These are phyloP conservation scores for Sisymbrium irio DNA, from an alignment of 345 rosid genomes.

Conservation along the genomic window DNA sequence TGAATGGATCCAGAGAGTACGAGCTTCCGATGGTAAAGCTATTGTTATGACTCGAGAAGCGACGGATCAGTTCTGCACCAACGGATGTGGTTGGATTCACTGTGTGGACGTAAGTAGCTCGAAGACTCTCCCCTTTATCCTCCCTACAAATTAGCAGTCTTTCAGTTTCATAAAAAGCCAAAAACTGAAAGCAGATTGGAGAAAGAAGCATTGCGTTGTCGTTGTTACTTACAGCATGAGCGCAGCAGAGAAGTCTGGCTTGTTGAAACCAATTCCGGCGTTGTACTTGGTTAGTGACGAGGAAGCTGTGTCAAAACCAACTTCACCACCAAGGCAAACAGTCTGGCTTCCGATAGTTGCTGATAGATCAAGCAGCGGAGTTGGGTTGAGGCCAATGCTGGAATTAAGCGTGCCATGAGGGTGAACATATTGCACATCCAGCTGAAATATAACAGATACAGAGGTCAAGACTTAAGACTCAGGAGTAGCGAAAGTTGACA, in stretches of 20 bases:
- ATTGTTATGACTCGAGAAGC: slow-evolving; percentile 53
- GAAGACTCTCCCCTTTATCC: slow-evolving; percentile 72
- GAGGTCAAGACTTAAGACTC: background rate
- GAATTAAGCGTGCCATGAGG: slow-evolving; percentile 66
- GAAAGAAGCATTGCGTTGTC: background rate
- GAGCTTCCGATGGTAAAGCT: slow-evolving; percentile 64
- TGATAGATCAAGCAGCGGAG: slow-evolving; percentile 68
- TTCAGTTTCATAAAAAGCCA: background rate
- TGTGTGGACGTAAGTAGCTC: slow-evolving; percentile 64
- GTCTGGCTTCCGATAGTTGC: slow-evolving; percentile 68
- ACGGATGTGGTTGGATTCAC: slow-evolving; percentile 54
- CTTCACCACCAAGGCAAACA: slow-evolving; percentile 67
- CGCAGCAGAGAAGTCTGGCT: slow-evolving; percentile 61
- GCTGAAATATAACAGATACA: slow-evolving; percentile 40
- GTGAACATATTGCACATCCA: slow-evolving; percentile 78
- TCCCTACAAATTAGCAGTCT: slow-evolving; percentile 34
- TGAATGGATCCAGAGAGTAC: slow-evolving; percentile 52
- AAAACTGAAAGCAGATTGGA: background rate
- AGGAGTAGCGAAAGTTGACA: background rate
- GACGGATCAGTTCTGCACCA: slow-evolving; percentile 77
- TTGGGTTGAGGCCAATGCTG: slow-evolving; percentile 76
- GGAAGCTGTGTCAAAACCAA: slow-evolving; percentile 75
- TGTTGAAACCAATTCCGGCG: slow-evolving; percentile 66
- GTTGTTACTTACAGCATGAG: slow-evolving; percentile 58
- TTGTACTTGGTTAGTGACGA: slow-evolving; percentile 62